Evolutionary conservation across 2,329 filamentous ascomycete species (phyloP).

Genomic region (Tolypocladium ovalisporum): DNA sequence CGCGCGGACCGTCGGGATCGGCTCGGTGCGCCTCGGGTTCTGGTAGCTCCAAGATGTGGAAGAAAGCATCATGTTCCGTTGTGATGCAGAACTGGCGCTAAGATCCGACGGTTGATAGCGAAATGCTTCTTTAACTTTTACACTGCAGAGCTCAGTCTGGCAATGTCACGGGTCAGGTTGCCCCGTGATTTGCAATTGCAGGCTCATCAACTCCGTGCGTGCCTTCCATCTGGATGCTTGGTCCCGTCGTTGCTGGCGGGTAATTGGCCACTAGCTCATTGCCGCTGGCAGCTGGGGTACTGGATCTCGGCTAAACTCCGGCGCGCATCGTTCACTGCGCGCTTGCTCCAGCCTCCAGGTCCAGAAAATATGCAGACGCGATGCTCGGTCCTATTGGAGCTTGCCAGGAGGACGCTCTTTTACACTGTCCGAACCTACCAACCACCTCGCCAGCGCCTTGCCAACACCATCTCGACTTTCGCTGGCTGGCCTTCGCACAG

Average conservation of each 20-base stretch:
- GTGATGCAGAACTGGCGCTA: not conserved
- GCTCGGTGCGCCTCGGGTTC: not conserved
- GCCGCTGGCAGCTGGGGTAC: not conserved
- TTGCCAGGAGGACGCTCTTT: not conserved
- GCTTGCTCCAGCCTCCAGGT: slow-evolving; percentile 1
- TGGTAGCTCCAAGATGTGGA: not conserved
- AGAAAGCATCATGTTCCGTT: no score
- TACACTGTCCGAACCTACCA: not conserved
- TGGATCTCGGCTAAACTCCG: slow-evolving; percentile 4
- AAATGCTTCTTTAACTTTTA: no score
- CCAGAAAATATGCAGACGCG: slow-evolving; percentile 11
- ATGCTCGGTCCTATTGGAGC: not conserved
- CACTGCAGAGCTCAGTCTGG: no score
- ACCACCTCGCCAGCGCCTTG: not conserved
- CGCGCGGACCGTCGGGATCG: not conserved
- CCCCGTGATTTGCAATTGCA: no score
- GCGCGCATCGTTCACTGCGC: not conserved
- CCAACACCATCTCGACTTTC: not conserved
- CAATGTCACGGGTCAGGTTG: no score
- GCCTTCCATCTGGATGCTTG: not conserved
- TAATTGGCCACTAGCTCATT: not conserved
- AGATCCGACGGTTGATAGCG: not conserved
- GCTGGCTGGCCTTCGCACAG: not conserved
- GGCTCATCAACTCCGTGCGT: no score
- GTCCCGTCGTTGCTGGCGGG: no score